Evolutionary conservation across 2,329 filamentous ascomycete species (phyloP).

Genomic region (Diaporthe sp.): DNA sequence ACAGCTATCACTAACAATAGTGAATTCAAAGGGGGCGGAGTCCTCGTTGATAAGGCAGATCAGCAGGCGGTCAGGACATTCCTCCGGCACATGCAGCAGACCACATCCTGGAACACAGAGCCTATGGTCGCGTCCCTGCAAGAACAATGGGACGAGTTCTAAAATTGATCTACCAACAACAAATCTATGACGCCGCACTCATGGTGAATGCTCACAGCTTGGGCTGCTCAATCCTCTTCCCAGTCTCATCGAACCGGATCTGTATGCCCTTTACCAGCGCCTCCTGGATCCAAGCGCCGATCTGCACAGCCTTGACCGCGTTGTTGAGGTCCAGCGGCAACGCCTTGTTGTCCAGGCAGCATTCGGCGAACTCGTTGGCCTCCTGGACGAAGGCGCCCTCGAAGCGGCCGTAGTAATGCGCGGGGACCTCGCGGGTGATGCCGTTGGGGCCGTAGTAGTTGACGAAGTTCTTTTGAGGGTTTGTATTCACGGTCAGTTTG

Average conservation of each 20-base stretch:
- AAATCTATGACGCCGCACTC: neutral
- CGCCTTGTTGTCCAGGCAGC: slow-evolving; percentile 30
- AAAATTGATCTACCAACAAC: neutral
- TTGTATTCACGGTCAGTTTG: slow-evolving; percentile 72
- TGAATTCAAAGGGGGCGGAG: neutral
- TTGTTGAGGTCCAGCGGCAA: slow-evolving; percentile 32
- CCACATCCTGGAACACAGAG: slow-evolving; percentile 17
- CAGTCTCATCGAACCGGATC: slow-evolving; percentile 38
- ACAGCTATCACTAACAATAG: neutral
- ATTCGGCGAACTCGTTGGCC: slow-evolving; percentile 37
- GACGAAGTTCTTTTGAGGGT: slow-evolving; percentile 55
- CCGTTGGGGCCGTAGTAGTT: slow-evolving; percentile 29
- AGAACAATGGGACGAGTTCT: slow-evolving; percentile 20
- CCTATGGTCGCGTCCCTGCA: neutral
- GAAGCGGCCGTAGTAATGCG: slow-evolving; percentile 37
- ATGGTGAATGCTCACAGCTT: slow-evolving; percentile 1
- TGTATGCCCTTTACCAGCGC: slow-evolving; percentile 32
- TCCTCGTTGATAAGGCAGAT: neutral
- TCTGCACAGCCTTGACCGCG: slow-evolving; percentile 37
- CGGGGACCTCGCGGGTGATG: slow-evolving; percentile 28
- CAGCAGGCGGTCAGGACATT: slow-evolving; percentile 1
- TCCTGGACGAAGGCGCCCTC: slow-evolving; percentile 34
- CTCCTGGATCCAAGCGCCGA: slow-evolving; percentile 36
- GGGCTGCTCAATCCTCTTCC: slow-evolving; percentile 27
- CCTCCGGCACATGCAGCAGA: slow-evolving; percentile 21